A percentile compares a stretch with the other conserved stretches of the same genome.
Conservation (phyloP, 1,139 yeast species). For the Candida labiduridarum region DNA sequence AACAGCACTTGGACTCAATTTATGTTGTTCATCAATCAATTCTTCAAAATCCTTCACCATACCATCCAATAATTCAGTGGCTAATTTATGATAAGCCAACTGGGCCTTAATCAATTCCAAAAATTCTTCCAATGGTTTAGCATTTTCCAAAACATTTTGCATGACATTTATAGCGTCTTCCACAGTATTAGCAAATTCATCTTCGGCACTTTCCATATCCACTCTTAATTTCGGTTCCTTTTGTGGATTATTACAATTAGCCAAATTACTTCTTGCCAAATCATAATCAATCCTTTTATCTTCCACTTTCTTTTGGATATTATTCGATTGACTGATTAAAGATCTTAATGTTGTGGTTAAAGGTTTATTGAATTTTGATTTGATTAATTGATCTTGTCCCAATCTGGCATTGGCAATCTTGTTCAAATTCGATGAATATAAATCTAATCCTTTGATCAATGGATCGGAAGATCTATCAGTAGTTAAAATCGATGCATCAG, state of each 20-base stretch:
- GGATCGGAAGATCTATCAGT: slow-evolving; percentile 51
- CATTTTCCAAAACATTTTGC: slow-evolving; percentile 78
- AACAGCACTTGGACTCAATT: slow-evolving; percentile 19
- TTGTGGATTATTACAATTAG: slow-evolving; percentile 70
- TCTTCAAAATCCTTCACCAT: slow-evolving; percentile 67
- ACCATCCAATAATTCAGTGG: slow-evolving; percentile 67
- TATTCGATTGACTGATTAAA: slow-evolving; percentile 65
- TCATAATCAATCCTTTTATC: slow-evolving; percentile 81
- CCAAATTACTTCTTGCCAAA: slow-evolving; percentile 66
- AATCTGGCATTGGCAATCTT: slow-evolving; percentile 83
- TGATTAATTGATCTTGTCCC: slow-evolving; percentile 78
- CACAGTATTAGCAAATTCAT: slow-evolving; percentile 86
- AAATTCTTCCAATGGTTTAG: slow-evolving; percentile 71
- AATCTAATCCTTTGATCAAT: slow-evolving; percentile 44
- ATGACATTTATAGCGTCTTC: slow-evolving; percentile 86
- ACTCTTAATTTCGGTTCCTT: slow-evolving; percentile 76
- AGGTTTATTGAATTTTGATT: slow-evolving; percentile 69
- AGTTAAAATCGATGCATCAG: slow-evolving; percentile 54
- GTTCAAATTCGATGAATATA: slow-evolving; percentile 47
- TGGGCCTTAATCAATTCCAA: slow-evolving; percentile 78
- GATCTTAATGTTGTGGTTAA: slow-evolving; percentile 65
- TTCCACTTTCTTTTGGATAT: slow-evolving; percentile 76
- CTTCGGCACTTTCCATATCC: slow-evolving; percentile 83
- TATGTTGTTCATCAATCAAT: slow-evolving; percentile 52
- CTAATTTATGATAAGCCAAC: slow-evolving; percentile 79